Conservation (phyloP, 2,329 filamentous ascomycete species). For the Zasmidium citrigriseum region DNA sequence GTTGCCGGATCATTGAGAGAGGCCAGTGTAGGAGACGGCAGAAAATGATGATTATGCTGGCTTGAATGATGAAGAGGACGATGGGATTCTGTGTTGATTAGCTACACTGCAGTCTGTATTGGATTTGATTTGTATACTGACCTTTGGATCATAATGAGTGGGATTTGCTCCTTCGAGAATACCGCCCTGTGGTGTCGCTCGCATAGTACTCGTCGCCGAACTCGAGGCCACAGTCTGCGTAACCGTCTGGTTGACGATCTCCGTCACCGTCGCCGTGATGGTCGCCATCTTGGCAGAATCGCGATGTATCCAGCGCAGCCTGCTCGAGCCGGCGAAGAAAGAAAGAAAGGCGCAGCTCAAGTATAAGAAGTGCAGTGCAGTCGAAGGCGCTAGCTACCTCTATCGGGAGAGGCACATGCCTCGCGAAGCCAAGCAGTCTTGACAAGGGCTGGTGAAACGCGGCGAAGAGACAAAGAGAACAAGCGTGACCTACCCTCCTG, state of each 20-base stretch:
- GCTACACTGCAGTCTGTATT: neutral
- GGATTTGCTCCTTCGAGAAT: slow-evolving; percentile 73
- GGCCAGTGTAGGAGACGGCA: slow-evolving; percentile 75
- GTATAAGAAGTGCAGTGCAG: neutral
- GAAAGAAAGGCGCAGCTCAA: neutral
- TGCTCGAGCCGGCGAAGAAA: neutral
- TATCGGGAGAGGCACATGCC: neutral
- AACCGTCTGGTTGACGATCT: slow-evolving; percentile 21
- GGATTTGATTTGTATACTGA: neutral
- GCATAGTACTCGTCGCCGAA: slow-evolving; percentile 30
- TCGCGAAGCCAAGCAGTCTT: neutral
- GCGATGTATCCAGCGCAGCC: neutral
- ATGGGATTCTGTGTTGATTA: slow-evolving; percentile 60
- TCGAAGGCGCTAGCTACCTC: neutral
- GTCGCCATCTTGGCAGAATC: slow-evolving; percentile 2
- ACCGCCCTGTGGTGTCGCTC: slow-evolving; percentile 62
- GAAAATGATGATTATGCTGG: slow-evolving; percentile 72
- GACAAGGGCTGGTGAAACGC: neutral
- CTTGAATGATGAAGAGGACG: slow-evolving; percentile 74
- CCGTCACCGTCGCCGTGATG: slow-evolving; percentile 20
- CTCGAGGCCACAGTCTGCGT: slow-evolving; percentile 18
- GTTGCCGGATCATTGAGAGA: slow-evolving; percentile 74
- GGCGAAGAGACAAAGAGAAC: neutral
- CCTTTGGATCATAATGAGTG: slow-evolving; percentile 64
- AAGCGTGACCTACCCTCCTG: neutral